These are phyloP conservation scores for Lichtheimia ramosa DNA, from an alignment of 371 early-diverging fungal species.

Conservation along the genomic window DNA sequence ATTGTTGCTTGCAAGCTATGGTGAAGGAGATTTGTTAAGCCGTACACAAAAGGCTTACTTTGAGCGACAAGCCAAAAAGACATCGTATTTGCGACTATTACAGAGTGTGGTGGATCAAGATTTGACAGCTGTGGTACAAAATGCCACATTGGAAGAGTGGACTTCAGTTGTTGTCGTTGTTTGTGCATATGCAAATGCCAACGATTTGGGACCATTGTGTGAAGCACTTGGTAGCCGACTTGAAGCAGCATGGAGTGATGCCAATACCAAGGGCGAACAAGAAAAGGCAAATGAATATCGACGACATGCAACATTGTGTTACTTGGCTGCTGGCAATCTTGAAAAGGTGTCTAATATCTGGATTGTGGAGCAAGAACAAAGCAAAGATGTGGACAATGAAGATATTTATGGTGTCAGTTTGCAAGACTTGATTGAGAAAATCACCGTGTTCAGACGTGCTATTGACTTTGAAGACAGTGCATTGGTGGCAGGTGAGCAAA, in stretches of 20 bases:
- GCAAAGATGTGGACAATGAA: slow-evolving; percentile 17
- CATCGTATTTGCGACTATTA: slow-evolving; percentile 82
- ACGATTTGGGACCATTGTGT: slow-evolving; percentile 71
- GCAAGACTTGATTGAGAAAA: slow-evolving; percentile 87
- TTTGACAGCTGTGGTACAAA: slow-evolving; percentile 77
- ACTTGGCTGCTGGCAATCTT: slow-evolving; percentile 86
- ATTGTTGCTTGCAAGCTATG: slow-evolving; percentile 85
- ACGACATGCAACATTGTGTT: slow-evolving; percentile 84
- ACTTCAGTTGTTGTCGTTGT: slow-evolving; percentile 86
- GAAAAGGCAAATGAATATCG: slow-evolving; percentile 30
- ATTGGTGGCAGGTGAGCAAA: slow-evolving; percentile 57
- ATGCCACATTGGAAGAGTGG: slow-evolving; percentile 86
- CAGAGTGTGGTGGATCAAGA: slow-evolving; percentile 81
- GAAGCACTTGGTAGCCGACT: slow-evolving; percentile 73
- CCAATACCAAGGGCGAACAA: slow-evolving; percentile 39
- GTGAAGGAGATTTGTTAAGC: slow-evolving; percentile 80
- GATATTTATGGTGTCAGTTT: slow-evolving; percentile 36
- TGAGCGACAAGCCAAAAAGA: slow-evolving; percentile 49
- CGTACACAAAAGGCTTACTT: slow-evolving; percentile 89
- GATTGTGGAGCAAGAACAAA: slow-evolving; percentile 58
- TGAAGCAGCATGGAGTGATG: slow-evolving; percentile 54
- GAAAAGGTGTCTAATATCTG: slow-evolving; percentile 86
- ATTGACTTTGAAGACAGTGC: slow-evolving; percentile 67
- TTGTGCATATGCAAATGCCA: slow-evolving; percentile 87
- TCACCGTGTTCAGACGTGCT: slow-evolving; percentile 88